Percentiles rank a stretch among this genome's conserved stretches.
phyloP scores from a whole-genome alignment of 352 stramenopile genomes.

The Phytophthora litchii region DNA sequence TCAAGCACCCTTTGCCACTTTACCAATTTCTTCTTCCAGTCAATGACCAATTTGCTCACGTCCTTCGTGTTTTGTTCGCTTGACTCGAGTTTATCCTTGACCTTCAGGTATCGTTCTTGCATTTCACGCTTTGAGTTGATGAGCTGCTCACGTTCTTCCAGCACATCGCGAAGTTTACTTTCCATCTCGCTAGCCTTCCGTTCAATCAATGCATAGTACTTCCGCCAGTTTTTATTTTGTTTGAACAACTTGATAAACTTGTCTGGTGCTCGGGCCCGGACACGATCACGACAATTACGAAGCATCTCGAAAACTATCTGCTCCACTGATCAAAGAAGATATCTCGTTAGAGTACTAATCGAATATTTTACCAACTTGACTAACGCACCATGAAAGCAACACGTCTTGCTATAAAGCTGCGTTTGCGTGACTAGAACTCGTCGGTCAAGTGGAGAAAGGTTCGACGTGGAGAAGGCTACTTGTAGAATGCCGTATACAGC shows the following conservation, averaged over 20 bases:
- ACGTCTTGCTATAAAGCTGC: constrained; percentile 43
- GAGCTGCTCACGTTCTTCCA: constrained; percentile 43
- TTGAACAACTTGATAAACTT: constrained; percentile 72
- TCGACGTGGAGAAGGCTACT: constrained; percentile 41
- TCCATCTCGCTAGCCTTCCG: constrained; percentile 39
- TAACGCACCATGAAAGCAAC: constrained; percentile 52
- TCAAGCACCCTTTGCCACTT: constrained; percentile 57
- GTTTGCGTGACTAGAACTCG: constrained; percentile 29
- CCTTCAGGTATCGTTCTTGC: constrained; percentile 20
- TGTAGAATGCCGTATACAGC: constrained; percentile 59
- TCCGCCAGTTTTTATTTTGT: constrained; percentile 78
- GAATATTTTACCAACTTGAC: background rate
- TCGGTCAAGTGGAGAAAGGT: constrained; percentile 19
- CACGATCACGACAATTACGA: constrained; percentile 54
- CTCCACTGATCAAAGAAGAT: constrained; percentile 49
- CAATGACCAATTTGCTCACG: constrained; percentile 39
- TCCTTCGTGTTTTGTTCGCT: constrained; percentile 35
- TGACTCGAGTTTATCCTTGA: constrained; percentile 32
- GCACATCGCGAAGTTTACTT: constrained; percentile 38
- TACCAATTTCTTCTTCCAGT: constrained; percentile 63
- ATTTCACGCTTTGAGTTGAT: constrained; percentile 32
- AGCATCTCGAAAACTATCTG: constrained; percentile 69
- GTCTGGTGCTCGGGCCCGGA: constrained; percentile 47
- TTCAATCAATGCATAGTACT: constrained; percentile 71
- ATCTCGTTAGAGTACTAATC: background rate